Conservation (phyloP, 306 rosid genomes). For the Cucurbita moschata region DNA sequence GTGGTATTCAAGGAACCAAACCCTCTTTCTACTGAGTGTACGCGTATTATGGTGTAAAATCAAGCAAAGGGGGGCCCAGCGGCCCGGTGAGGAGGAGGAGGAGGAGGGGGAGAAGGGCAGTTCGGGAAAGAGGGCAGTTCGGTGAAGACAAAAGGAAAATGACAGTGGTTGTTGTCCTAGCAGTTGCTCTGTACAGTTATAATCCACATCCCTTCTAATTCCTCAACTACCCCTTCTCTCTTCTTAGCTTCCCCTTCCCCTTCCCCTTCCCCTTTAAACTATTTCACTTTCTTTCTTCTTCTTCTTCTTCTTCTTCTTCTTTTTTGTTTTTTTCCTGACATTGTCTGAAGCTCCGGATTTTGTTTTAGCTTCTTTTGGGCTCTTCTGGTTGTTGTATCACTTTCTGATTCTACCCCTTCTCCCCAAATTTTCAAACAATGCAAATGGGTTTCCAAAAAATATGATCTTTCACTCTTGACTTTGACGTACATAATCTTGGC, state of each 20-base stretch:
- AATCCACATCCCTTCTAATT: slow-evolving; percentile 7
- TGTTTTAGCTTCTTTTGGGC: background rate
- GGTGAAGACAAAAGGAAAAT: slow-evolving; percentile 41
- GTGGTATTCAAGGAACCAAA: background rate
- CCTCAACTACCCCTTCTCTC: slow-evolving; percentile 28
- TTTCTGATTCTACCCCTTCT: slow-evolving; percentile 16
- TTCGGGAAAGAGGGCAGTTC: slow-evolving; percentile 8
- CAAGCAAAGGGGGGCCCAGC: background rate
- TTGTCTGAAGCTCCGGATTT: background rate
- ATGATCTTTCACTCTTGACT: slow-evolving; percentile 10
- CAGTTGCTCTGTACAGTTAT: slow-evolving; percentile 21
- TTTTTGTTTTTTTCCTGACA: background rate
- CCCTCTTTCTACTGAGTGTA: background rate
- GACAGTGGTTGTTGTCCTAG: slow-evolving; percentile 30
- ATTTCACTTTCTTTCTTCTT: slow-evolving; percentile 11
- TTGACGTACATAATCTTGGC: background rate
- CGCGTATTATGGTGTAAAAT: slow-evolving; percentile 7
- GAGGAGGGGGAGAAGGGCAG: slow-evolving; percentile 6
- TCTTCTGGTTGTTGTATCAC: slow-evolving; percentile 19
- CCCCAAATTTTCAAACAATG: slow-evolving; percentile 18
- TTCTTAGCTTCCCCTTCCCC: background rate
- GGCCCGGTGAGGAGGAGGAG: slow-evolving; percentile 18
- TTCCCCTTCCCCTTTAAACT: background rate
- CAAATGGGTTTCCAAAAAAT: slow-evolving; percentile 13
- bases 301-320: background rate